Evolutionary conservation across 2,329 filamentous ascomycete genomes (phyloP).

Genomic region (Epichloe sibirici): DNA sequence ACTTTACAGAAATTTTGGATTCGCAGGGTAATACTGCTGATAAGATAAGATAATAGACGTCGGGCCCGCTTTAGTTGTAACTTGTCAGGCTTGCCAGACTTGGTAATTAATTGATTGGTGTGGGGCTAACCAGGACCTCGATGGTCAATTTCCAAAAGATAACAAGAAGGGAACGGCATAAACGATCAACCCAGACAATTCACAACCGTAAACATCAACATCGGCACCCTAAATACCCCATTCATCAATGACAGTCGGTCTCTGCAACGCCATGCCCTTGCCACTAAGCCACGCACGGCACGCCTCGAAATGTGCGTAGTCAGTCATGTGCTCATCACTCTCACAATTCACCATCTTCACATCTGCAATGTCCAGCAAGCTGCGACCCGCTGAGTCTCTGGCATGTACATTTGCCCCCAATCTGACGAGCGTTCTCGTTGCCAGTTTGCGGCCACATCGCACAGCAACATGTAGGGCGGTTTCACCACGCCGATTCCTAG

Average conservation of each 20-base stretch:
- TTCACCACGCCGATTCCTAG: constrained; percentile 41
- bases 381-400: constrained; percentile 30
- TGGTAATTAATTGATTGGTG: too few relatives aligned
- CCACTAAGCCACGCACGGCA: constrained; percentile 34
- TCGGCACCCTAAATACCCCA: constrained; percentile 19
- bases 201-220: not conserved
- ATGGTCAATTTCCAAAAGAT: too few relatives aligned
- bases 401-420: constrained; percentile 35
- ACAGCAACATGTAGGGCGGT: constrained; percentile 43
- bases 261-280: constrained; percentile 22
- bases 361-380: constrained; percentile 35
- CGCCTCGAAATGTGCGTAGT: constrained; percentile 32
- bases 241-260: constrained; percentile 27
- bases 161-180: too few relatives aligned
- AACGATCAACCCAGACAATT: not conserved
- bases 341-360: constrained; percentile 20
- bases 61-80: not conserved
- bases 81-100: too few relatives aligned
- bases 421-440: constrained; percentile 33
- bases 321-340: constrained; percentile 17
- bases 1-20: constrained; percentile 4
- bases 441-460: constrained; percentile 39
- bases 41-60: constrained; percentile 1
- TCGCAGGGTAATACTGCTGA: not conserved
- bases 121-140: too few relatives aligned